phyloP scores from a whole-genome alignment of 2,329 filamentous ascomycete species.

The Talaromyces sp. region DNA sequence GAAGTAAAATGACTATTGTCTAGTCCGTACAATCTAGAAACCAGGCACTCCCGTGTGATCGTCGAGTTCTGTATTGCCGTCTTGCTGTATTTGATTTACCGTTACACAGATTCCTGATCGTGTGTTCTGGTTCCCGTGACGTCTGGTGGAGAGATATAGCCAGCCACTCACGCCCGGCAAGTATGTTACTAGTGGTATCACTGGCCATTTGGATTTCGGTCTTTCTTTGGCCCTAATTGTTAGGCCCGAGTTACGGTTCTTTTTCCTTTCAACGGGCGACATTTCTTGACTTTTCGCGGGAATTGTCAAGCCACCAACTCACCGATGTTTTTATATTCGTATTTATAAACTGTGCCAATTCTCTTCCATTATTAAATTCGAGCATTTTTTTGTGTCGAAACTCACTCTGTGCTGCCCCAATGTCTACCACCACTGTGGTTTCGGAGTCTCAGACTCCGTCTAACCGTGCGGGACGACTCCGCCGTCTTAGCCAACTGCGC shows the following conservation, averaged over 20 bases:
- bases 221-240: background rate
- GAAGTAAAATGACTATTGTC: background rate
- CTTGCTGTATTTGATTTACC: background rate
- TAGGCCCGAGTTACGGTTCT: background rate
- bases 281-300: background rate
- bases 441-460: constrained; percentile 21
- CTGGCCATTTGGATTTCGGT: background rate
- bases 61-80: background rate
- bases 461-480: constrained; percentile 35
- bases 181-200: background rate
- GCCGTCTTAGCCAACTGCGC: constrained; percentile 41
- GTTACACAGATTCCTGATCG: background rate
- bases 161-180: background rate
- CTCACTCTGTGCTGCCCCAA: background rate
- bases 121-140: background rate
- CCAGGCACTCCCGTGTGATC: constrained; percentile 5
- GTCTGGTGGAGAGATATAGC: background rate
- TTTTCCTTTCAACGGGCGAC: background rate
- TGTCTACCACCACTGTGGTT: constrained; percentile 27
- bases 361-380: background rate
- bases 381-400: background rate
- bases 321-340: background rate
- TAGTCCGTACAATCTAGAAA: background rate
- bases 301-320: background rate
- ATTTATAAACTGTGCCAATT: background rate